Base-by-base conservation (phyloP, 1,139 yeast species). In the Scheffersomyces lignicola region DNA sequence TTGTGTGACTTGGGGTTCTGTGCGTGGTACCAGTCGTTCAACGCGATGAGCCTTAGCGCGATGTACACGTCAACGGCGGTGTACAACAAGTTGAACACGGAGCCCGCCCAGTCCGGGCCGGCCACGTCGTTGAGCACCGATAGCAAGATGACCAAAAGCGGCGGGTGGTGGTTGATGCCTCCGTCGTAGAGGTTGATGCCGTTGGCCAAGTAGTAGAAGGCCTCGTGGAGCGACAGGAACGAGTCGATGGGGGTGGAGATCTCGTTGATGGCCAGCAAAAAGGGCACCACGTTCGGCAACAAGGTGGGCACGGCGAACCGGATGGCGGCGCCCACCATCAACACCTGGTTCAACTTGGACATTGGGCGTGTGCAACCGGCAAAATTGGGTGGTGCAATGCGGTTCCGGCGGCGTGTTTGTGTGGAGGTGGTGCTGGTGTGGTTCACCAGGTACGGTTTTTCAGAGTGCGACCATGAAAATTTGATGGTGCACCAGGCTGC, bases 91-190 rank as follows among this genome's bases (percentile, higher is more conserved):
- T 65, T 56, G 45, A 61, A 61, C 18, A 45, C 41, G 5, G 50
- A 31, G 4, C 38, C 31, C 18, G 48, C 39, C 24, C 45, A 47
- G 3, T 67, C 54, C 9, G 71, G 40, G 16, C 62, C 47, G 6
- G 21, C 29, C 10, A 26, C 6, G 18, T 26, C 29, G 15, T 58
- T 45, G 12, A 79, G 42, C 3, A 67, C 41, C 20, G 69, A 65
- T 43, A 83, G 65, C 8, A 78, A 45, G 5, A 71, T 63, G 35
- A 87, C 71, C 27, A 86, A 52, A 22, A 90, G 54, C 1, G 96
- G 96, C 4, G 95, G 74, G 52, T 88, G 95, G 56, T 89, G 94
- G 32, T 84, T 87, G 20, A 87, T 81, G 2, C 96, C 95, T 13
- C 96, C 95, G 40, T 78, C 79, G 51, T 89, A 90, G 5, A 90